Base-by-base conservation (phyloP, 495 filamentous ascomycete genomes). In the Penicillium egyptiacum region DNA sequence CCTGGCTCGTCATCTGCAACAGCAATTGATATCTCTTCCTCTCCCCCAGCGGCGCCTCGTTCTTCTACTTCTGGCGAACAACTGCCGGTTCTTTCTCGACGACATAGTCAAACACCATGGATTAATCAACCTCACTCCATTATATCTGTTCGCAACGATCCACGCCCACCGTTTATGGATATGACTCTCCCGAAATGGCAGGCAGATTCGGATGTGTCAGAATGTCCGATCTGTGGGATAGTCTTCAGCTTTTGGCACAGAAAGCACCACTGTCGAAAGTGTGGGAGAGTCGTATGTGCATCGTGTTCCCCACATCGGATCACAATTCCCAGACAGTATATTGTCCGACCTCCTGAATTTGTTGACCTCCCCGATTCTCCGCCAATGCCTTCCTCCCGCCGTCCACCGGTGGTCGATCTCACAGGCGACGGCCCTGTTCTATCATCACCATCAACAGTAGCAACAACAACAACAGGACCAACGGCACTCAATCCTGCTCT, bases 241-340 rank as follows among this genome's bases (percentile, higher is more conserved):
- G 77, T 80, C 17, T 97, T 97, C 63, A 88, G 81, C 64, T 91
- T 96, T 63, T 96, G 89, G 80, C 84, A 90, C 68, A 81, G 92
- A 51, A 94, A 93, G 65, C 92, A 97, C 69, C 92, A 97, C 67
- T 97, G 92, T 73, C 91, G 92, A 50, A 97, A 96, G 77, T 98
- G 94, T 71, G 94, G 94, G 7, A 82, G 92, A 28, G 95, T 98
- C 1, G 95, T 98, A 14, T 98, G 94, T 70, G 83, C 87, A 51
- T 74, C 82, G 17, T 98, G 94, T 72, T 98, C 95, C 4, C 94
- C 95, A 5, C 93, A 98, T 70, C 85, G 90, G 40, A 98, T 98
- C 66, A 96, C 88, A 1, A 96, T 98, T 54, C 95, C 94, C 1
- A 81, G 90, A 51, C 90, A 94, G 57, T 98, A 88, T 67, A 94